Evolutionary conservation across 2,329 filamentous ascomycete species (phyloP).

Genomic region (Bimuria novae-zelandiae): DNA sequence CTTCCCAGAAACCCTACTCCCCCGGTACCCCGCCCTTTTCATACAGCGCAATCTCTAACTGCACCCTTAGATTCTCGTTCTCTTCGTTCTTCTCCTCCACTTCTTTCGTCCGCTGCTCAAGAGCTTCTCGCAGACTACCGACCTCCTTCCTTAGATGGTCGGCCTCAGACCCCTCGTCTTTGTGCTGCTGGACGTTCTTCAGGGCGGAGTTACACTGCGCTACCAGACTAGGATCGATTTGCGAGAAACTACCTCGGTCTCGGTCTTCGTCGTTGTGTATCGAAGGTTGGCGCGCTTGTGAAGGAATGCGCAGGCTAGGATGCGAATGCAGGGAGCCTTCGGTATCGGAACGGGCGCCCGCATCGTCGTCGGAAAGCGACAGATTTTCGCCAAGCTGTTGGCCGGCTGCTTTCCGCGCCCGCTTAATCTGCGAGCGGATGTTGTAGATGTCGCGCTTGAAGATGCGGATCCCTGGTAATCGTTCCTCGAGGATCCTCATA

Average conservation of each 20-base stretch:
- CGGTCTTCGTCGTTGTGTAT: background rate
- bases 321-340: background rate
- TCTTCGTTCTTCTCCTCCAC: slow-evolving; percentile 31
- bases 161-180: slow-evolving; percentile 19
- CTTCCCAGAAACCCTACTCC: no score
- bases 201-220: slow-evolving; percentile 22
- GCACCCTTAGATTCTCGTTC: slow-evolving; percentile 30
- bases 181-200: slow-evolving; percentile 17
- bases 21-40: slow-evolving; percentile 8
- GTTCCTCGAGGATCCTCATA: slow-evolving; percentile 34
- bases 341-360: slow-evolving; percentile 7
- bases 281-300: background rate
- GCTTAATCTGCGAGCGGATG: slow-evolving; percentile 41
- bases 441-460: slow-evolving; percentile 45
- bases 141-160: slow-evolving; percentile 31
- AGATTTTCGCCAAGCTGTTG: slow-evolving; percentile 31
- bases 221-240: slow-evolving; percentile 30
- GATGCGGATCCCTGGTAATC: slow-evolving; percentile 39
- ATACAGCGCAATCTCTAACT: slow-evolving; percentile 35
- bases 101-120: slow-evolving; percentile 29
- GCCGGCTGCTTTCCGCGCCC: slow-evolving; percentile 34
- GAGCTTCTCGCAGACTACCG: slow-evolving; percentile 22
- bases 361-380: slow-evolving; percentile 22
- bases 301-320: background rate
- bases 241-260: slow-evolving; percentile 1